Percentiles rank a stretch among this genome's conserved stretches.
Evolutionary conservation across 208 protist genomes (phyloP).

Genomic region (Tritrichomonas foetus): DNA sequence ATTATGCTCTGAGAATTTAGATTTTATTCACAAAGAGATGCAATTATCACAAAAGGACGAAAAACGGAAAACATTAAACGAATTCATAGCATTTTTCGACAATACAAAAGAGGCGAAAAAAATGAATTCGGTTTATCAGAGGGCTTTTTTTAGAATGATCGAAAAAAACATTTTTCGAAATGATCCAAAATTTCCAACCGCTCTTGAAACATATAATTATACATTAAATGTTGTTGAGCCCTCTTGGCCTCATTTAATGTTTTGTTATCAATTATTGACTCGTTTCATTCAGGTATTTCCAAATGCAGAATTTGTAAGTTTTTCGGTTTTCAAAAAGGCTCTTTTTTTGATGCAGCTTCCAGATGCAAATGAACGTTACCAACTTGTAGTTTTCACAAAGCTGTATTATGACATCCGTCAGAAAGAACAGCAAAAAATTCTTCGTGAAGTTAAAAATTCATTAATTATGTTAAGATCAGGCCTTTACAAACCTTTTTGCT

Average conservation of each 20-base stretch:
- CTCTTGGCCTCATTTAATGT: background rate
- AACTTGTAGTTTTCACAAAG: background rate
- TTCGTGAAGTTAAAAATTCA: background rate
- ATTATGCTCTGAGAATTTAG: too few relatives aligned
- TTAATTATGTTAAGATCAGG: background rate
- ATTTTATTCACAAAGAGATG: too few relatives aligned
- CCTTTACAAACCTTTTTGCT: background rate
- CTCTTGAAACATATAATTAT: background rate
- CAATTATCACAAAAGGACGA: too few relatives aligned
- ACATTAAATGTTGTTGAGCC: background rate
- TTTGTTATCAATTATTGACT: background rate
- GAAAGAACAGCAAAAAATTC: background rate
- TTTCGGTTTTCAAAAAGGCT: background rate
- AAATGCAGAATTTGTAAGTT: background rate
- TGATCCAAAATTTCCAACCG: too few relatives aligned
- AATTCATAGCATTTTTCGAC: too few relatives aligned
- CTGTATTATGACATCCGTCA: background rate
- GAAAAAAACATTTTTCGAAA: too few relatives aligned
- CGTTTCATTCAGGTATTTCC: background rate
- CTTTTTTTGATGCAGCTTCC: background rate
- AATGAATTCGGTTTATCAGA: too few relatives aligned
- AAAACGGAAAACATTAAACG: too few relatives aligned
- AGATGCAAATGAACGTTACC: background rate
- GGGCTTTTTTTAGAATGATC: too few relatives aligned
- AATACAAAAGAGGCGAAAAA: too few relatives aligned